phyloP scores from a whole-genome alignment of 345 rosid genomes.

The Eutrema heterophyllum region DNA sequence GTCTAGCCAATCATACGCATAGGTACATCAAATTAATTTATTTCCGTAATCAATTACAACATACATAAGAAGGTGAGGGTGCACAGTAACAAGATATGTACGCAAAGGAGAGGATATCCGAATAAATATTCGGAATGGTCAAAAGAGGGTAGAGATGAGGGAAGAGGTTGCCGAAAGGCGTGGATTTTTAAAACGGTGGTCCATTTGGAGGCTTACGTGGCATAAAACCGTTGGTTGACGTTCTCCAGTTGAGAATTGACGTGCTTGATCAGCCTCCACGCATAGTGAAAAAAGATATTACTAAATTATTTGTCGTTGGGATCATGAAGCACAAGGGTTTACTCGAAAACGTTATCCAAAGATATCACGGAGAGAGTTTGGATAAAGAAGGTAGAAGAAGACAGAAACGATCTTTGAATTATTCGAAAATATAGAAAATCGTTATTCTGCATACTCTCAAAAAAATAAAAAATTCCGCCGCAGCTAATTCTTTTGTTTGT shows the following conservation, averaged over 20 bases:
- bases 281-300: not conserved
- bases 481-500: slow-evolving; percentile 4
- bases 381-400: not conserved
- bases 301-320: not conserved
- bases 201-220: slow-evolving; percentile 20
- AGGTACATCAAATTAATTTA: not conserved
- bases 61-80: not conserved
- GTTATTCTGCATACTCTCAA: not conserved
- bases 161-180: slow-evolving; percentile 26
- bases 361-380: slow-evolving; percentile 6
- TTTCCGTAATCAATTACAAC: not conserved
- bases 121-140: slow-evolving; percentile 13
- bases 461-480: not conserved
- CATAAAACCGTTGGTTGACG: slow-evolving; percentile 33
- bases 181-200: not conserved
- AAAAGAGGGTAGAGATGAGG: not conserved
- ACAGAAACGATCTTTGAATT: not conserved
- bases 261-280: slow-evolving; percentile 44
- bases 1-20: slow-evolving; percentile 10
- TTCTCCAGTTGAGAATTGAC: slow-evolving; percentile 35
- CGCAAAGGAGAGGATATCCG: not conserved
- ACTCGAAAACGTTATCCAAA: slow-evolving; percentile 14
- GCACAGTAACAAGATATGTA: not conserved
- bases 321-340: slow-evolving; percentile 11
- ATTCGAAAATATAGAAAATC: not conserved